Evolutionary conservation across 140 eudicot genomes (phyloP), one percentile per base, ranked within the genome.

Genomic region (Flaveria floridana): DNA sequence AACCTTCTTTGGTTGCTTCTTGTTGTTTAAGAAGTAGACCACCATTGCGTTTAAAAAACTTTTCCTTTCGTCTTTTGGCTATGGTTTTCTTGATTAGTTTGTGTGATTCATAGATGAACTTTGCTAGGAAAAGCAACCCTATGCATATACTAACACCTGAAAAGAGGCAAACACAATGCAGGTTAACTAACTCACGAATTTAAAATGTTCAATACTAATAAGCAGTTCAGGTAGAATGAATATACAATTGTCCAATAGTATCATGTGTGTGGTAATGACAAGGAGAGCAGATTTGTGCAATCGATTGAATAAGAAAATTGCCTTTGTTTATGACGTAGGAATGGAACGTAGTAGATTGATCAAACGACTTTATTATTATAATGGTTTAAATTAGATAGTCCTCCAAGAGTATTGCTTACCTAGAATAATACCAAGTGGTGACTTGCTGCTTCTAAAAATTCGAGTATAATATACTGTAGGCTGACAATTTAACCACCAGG

Each of bases 41-140:
- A 18, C 52, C 52, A 16, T 65, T 39, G 71, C 71, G 71, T 18
- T 41, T 41, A 39, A 65, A 65, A 39, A 65, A 39, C 71, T 16
- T 65, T 18, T 65, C 3, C 3, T 65, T 65, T 9, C 1, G 52
- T 39, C 52, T 65, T 26, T 65, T 65, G 30, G 71, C 71, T 39
- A 37, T 65, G 16, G 52, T n/a, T 65, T 65, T 65, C 71, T 39
- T 65, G 71, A 37, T n/a, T 39, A 65, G 52, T 65, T 65, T 65
- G 71, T 65, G 28, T 7, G 41, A 7, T 65, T 39, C 53, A 65
- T 78, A 78, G 2, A 41, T 34, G 52, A 78, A 30, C 77, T 65
- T 82, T 15, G 82, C 73, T 66, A 77, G 76, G 16, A 71, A 55
- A 71, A 71, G 66, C 52, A 34, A 3, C 37, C 76, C 66, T 3